These are phyloP conservation scores for Scedosporium aurantiacum DNA, from an alignment of 2,329 filamentous ascomycete genomes.

Conservation along the genomic window DNA sequence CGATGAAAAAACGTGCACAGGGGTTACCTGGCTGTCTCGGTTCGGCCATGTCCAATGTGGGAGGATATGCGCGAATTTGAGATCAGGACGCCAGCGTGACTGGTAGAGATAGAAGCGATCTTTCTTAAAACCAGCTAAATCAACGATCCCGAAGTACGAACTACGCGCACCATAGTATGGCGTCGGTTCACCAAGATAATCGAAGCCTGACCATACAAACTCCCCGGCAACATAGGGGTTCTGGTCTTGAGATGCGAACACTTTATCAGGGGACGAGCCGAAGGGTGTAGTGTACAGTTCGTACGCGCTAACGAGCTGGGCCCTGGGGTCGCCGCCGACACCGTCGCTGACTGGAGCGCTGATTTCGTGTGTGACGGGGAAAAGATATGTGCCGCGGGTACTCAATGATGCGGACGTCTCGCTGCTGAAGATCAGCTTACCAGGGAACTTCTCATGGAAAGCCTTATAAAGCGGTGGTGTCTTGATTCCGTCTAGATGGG, in stretches of 20 bases:
- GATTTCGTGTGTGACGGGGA: slow-evolving; percentile 32
- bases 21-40: slow-evolving; percentile 33
- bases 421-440: slow-evolving; percentile 33
- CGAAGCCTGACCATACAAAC: slow-evolving; percentile 40
- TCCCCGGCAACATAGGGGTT: slow-evolving; percentile 41
- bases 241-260: slow-evolving; percentile 36
- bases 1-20: slow-evolving; percentile 41
- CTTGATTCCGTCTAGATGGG: slow-evolving; percentile 18
- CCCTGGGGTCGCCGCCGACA: slow-evolving; percentile 25
- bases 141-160: slow-evolving; percentile 46
- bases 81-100: slow-evolving; percentile 36
- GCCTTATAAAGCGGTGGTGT: slow-evolving; percentile 22
- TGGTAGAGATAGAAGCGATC: slow-evolving; percentile 46
- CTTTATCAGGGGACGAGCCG: slow-evolving; percentile 40
- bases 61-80: slow-evolving; percentile 38
- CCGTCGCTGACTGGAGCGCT: slow-evolving; percentile 26
- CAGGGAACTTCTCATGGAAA: slow-evolving; percentile 33
- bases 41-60: slow-evolving; percentile 47
- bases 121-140: slow-evolving; percentile 46
- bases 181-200: slow-evolving; percentile 39
- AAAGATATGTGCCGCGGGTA: slow-evolving; percentile 39
- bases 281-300: slow-evolving; percentile 37
- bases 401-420: slow-evolving; percentile 35
- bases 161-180: slow-evolving; percentile 35
- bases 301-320: slow-evolving; percentile 33